Percentiles rank a stretch among this genome's conserved stretches.
Evolutionary conservation across 495 filamentous ascomycete species (phyloP).

Genomic region (Rostrohypoxylon terebratum): DNA sequence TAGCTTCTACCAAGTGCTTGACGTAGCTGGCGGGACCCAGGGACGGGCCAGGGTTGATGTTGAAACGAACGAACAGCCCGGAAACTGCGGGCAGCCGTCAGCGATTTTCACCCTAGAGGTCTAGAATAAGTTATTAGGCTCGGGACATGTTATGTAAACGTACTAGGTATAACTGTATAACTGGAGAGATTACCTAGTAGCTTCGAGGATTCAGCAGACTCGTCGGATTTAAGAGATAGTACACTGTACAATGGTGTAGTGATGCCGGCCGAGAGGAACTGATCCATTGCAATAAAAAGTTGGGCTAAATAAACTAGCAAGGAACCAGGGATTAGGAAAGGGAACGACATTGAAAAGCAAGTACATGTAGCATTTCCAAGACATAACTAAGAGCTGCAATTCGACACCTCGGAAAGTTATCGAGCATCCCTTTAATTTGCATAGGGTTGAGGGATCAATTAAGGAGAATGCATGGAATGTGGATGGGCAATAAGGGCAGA

Average conservation of each 20-base stretch:
- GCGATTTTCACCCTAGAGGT: not conserved
- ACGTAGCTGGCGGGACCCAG: not conserved
- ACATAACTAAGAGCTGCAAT: not conserved
- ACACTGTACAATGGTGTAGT: not conserved
- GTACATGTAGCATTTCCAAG: not conserved
- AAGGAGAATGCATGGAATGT: too few species aligned
- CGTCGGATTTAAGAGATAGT: not conserved
- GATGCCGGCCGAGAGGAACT: not conserved
- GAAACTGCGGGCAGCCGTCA: not conserved
- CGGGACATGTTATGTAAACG: constrained; percentile 4
- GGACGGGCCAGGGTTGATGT: too few species aligned
- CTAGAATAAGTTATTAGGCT: not conserved
- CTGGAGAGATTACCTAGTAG: too few species aligned
- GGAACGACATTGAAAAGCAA: not conserved
- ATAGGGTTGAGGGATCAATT: not conserved
- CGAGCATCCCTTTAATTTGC: constrained; percentile 1
- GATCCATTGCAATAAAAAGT: too few species aligned
- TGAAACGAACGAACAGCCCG: not conserved
- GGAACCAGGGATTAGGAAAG: not conserved
- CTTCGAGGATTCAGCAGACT: too few species aligned
- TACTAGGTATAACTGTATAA: too few species aligned
- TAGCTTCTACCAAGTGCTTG: not conserved
- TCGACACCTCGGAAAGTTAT: not conserved
- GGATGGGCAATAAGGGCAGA: constrained; percentile 10
- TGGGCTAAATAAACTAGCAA: not conserved